Evolutionary conservation across 768 basidiomycete species (phyloP).

Genomic region (Mycena maculata): DNA sequence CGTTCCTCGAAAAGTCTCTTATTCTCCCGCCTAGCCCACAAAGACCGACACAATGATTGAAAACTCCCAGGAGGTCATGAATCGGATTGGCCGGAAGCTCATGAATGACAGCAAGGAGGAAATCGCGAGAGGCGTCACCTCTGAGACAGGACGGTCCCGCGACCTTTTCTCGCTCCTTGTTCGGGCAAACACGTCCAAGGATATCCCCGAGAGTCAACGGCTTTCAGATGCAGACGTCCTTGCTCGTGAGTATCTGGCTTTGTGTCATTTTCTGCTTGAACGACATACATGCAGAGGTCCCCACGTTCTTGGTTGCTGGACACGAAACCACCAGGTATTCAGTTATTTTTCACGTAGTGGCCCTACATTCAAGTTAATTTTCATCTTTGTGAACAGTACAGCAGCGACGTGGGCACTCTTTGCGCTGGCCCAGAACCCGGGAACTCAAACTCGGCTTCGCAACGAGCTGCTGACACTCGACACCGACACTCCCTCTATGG

Average conservation of each 20-base stretch:
- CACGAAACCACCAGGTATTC: slow-evolving; percentile 3
- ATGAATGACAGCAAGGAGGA: not conserved
- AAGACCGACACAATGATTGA: not conserved
- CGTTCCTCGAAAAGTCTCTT: too few relatives aligned
- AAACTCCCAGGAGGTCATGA: not conserved
- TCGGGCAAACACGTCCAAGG: slow-evolving; percentile 5
- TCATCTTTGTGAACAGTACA: not conserved
- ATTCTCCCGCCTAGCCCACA: not conserved
- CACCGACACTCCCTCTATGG: slow-evolving; percentile 3
- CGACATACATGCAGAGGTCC: not conserved
- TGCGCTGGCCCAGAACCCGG: not conserved
- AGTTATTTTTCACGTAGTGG: not conserved
- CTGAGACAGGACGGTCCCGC: not conserved
- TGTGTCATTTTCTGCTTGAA: not conserved
- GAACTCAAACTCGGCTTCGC: not conserved
- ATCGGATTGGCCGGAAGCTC: not conserved
- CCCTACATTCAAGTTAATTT: not conserved
- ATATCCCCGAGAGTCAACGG: not conserved
- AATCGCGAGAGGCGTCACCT: not conserved
- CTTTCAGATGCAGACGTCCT: slow-evolving; percentile 9
- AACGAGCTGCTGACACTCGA: not conserved
- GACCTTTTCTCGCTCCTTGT: slow-evolving; percentile 6
- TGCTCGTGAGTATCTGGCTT: not conserved
- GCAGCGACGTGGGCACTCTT: slow-evolving; percentile 4
- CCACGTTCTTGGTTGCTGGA: not conserved